Evolutionary conservation across 345 rosid species (phyloP).

Genomic region (Iberis pinnata): DNA sequence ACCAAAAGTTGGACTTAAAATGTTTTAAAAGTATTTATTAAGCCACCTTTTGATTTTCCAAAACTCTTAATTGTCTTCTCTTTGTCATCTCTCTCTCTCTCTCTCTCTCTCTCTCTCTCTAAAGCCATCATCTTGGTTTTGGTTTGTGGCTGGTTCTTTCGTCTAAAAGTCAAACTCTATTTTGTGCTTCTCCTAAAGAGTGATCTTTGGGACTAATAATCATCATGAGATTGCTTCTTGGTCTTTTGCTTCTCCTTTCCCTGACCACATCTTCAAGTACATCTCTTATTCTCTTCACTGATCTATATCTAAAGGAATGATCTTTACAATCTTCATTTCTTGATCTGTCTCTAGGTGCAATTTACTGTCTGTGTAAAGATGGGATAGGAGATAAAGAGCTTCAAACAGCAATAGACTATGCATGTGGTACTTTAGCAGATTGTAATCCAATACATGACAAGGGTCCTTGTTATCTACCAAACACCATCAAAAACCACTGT

Average conservation of each 20-base stretch:
- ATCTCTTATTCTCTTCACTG: slow-evolving; percentile 20
- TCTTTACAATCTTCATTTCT: background rate
- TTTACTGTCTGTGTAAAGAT: slow-evolving; percentile 76
- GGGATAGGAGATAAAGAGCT: slow-evolving; percentile 44
- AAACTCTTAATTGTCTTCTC: background rate
- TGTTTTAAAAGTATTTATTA: background rate
- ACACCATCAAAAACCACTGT: slow-evolving; percentile 45
- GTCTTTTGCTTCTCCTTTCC: slow-evolving; percentile 50
- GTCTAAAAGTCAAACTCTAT: slow-evolving; percentile 16
- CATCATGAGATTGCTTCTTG: slow-evolving; percentile 52
- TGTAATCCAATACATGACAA: slow-evolving; percentile 49
- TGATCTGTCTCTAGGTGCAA: slow-evolving; percentile 57
- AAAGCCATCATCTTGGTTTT: slow-evolving; percentile 23
- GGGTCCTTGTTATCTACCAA: slow-evolving; percentile 77
- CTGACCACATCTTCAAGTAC: slow-evolving; percentile 62
- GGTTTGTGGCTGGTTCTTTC: slow-evolving; percentile 12
- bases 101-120: slow-evolving; percentile 14
- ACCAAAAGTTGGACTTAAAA: slow-evolving; percentile 16
- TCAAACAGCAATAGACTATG: slow-evolving; percentile 78
- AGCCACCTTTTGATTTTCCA: slow-evolving; percentile 15
- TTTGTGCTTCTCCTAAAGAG: slow-evolving; percentile 17
- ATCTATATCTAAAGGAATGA: slow-evolving; percentile 3
- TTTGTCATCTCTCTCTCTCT: slow-evolving; percentile 14
- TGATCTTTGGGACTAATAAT: slow-evolving; percentile 13
- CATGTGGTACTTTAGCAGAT: slow-evolving; percentile 89